A percentile compares a stretch with the other conserved stretches of the same genome.
Evolutionary conservation across 2,329 filamentous ascomycete species (phyloP).

Genomic region (Bipolaris gigantea): DNA sequence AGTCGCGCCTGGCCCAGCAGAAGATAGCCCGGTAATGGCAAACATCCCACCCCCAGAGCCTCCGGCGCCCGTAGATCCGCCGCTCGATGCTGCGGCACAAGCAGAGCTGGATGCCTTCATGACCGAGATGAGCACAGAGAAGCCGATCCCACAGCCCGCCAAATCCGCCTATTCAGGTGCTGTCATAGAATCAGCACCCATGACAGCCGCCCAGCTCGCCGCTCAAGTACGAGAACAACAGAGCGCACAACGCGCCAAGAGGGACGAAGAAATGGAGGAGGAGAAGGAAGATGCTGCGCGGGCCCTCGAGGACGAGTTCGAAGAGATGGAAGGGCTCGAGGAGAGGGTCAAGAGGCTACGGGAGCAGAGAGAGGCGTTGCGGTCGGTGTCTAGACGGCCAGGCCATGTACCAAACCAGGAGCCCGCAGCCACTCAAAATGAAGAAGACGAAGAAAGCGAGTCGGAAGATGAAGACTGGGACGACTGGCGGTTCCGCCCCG

Average conservation of each 20-base stretch:
- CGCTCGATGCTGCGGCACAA: slow-evolving; percentile 26
- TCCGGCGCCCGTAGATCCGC: slow-evolving; percentile 9
- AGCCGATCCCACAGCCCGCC: slow-evolving; percentile 79
- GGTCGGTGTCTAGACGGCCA: slow-evolving; percentile 24
- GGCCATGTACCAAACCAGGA: slow-evolving; percentile 11
- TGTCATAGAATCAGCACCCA: slow-evolving; percentile 51
- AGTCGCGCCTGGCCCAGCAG: not conserved
- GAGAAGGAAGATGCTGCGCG: slow-evolving; percentile 53
- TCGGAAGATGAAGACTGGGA: slow-evolving; percentile 46
- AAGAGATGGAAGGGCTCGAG: slow-evolving; percentile 54
- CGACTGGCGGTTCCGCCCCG: slow-evolving; percentile 43
- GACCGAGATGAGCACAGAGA: slow-evolving; percentile 68
- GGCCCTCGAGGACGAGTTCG: slow-evolving; percentile 53
- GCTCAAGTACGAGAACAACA: slow-evolving; percentile 51
- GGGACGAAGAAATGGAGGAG: slow-evolving; percentile 51
- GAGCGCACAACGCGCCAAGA: slow-evolving; percentile 46
- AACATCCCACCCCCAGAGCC: slow-evolving; percentile 11
- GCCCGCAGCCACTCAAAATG: slow-evolving; percentile 8
- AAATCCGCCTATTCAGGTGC: slow-evolving; percentile 34
- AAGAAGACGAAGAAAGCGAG: slow-evolving; percentile 39
- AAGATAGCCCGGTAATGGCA: slow-evolving; percentile 5
- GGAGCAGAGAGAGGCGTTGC: slow-evolving; percentile 51
- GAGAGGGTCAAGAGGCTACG: slow-evolving; percentile 50
- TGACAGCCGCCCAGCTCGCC: slow-evolving; percentile 52
- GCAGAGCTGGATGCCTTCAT: slow-evolving; percentile 60